Base-by-base conservation (phyloP, 2,329 filamentous ascomycete species). In the Hypoxylon sp. region DNA sequence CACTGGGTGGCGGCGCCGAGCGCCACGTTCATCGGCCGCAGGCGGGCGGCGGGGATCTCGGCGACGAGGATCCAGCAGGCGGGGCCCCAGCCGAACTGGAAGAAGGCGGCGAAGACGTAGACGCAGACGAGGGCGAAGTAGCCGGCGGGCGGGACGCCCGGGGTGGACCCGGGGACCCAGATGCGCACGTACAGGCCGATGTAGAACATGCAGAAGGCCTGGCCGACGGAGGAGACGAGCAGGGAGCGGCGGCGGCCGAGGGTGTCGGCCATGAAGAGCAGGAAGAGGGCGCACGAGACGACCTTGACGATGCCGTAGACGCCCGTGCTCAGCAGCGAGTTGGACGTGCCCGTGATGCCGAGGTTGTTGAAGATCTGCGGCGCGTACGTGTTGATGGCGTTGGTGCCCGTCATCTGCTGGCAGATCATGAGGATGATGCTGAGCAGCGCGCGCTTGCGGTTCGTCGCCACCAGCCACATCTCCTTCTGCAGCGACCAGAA, bases 381-480 rank as follows among this genome's bases (percentile, higher is more conserved):
- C 18, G 70, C 71, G 51, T 73, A 73, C 21, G 69, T 69, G 56
- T 73, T 73, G 63, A 73, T 72, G 31, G 71, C 71, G 55, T 73
- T 77, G 10, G 71, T 73, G 70, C 87, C 87, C 0, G 88, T 90
- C 83, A 90, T 88, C 70, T 90, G 88, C 71, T 91, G 88, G 71
- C 86, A 90, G 33, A 89, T 76, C 87, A 87, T 78, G 48, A 84
- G 73, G 2, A 75, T 33, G 43, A 91, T 82, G 24, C 84, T 87
- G 54, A 90, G 81, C 42, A 89, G 72, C 2, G 83, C 84, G 47
- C 88, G 82, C 67, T 87, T 87, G 55, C 88, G 80, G 74, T 90
- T 87, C 1, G 80, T 80, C 1, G 79, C 74, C 49, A 87, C 80
- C 4, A 78, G 73, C 78, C 82, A 86, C 81, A 88, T 88, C 72